phyloP scores from a whole-genome alignment of 2,329 filamentous ascomycete species.

The Botryotinia narcissicola region DNA sequence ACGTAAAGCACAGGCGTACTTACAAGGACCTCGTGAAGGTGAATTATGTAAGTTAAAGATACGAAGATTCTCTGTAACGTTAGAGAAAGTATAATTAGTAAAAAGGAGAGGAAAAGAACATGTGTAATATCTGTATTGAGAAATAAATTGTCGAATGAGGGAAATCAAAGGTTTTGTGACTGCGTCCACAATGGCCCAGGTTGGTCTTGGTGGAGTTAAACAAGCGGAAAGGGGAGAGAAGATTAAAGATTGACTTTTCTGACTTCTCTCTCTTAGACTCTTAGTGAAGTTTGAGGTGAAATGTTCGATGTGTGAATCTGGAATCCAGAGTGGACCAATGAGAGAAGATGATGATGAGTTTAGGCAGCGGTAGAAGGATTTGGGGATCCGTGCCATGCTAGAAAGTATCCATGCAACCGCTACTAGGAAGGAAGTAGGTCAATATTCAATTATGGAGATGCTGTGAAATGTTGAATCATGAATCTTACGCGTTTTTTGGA shows the following conservation, averaged over 20 bases:
- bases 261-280: neutral
- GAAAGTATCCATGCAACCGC: neutral
- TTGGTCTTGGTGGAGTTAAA: neutral
- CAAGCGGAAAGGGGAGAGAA: neutral
- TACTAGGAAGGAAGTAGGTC: no score
- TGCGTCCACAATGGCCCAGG: neutral
- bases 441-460: neutral
- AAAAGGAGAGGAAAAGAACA: constrained; percentile 20
- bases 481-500: neutral
- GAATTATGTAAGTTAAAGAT: neutral
- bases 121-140: constrained; percentile 3
- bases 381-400: neutral
- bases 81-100: constrained; percentile 22
- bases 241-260: neutral
- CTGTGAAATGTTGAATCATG: neutral
- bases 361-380: neutral
- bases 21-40: constrained; percentile 22
- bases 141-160: neutral
- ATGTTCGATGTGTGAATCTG: constrained; percentile 7
- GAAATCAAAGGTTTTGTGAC: neutral
- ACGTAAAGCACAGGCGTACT: constrained; percentile 19
- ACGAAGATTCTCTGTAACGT: constrained; percentile 23
- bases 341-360: neutral
- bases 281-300: neutral
- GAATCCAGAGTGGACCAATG: neutral